Conservation (phyloP, 345 rosid species). For the Geranium brycei region DNA sequence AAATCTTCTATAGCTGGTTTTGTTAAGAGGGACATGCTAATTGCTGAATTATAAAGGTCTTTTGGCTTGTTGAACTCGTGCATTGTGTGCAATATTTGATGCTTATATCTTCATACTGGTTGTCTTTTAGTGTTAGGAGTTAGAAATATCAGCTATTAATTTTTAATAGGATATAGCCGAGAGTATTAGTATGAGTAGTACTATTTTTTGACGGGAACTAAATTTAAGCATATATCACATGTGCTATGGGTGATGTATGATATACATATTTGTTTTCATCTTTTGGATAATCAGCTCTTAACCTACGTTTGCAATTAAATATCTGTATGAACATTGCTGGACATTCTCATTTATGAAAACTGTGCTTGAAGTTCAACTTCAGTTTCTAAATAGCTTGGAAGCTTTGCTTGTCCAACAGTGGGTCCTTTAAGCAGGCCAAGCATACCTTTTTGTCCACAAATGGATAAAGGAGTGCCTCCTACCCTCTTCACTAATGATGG, state of each 20-base stretch:
- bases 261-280: not conserved
- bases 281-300: not conserved
- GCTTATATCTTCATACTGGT: not conserved
- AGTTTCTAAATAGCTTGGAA: constrained; percentile 32
- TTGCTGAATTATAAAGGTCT: not conserved
- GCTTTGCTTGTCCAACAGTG: constrained; percentile 51
- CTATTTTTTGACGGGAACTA: not conserved
- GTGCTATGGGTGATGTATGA: not conserved
- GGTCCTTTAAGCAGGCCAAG: constrained; percentile 17
- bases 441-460: constrained; percentile 23
- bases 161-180: not conserved
- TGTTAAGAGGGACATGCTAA: not conserved
- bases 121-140: not conserved
- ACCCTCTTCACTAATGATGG: constrained; percentile 90
- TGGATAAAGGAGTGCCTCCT: constrained; percentile 69
- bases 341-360: not conserved
- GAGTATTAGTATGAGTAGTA: not conserved
- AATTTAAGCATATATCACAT: too few relatives aligned
- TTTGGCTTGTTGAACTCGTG: not conserved
- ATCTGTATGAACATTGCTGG: not conserved
- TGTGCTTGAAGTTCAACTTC: not conserved
- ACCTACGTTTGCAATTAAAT: not conserved
- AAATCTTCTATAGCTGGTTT: not conserved
- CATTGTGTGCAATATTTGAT: not conserved
- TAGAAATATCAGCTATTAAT: not conserved